Evolutionary conservation across 129 eudicot species (phyloP), one percentile per base, ranked within the genome.

Genomic region (Arctium minus): DNA sequence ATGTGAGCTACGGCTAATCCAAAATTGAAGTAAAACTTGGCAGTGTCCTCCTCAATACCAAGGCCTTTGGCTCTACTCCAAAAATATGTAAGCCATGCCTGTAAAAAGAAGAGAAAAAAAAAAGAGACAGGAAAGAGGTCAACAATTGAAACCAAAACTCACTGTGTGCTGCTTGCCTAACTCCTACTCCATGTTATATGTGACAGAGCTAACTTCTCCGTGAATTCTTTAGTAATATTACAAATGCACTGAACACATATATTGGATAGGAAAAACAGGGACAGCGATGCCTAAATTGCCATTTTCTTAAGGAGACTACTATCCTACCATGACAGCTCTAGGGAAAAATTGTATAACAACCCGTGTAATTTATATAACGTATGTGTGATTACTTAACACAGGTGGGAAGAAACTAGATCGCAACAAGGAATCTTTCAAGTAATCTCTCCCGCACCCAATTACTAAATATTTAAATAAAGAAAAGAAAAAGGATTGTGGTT

Each of bases 11-110:
- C 97, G 99, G 79, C 91, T 84, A 75, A 88, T 91, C 99, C 99
- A 95, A 78, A 92, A 95, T 35, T 91, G 84, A 53, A 95, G 93
- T 95, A 85, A 77, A 87, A 67, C 48, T 90, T 88, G n/a, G 97
- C 99, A 17, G 87, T 86, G 69, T 92, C 93, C 82, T 88, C 92
- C 87, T 95, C 97, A 74, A 91, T 89, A 76, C 92, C 97, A 83
- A 86, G 88, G 50, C 82, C 88, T 82, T 90, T 89, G 42, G 99
- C 97, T 88, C 97, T 91, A 85, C 97, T 87, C 99, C 99, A 95
- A 50, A 87, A 95, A 75, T 92, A 95, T 3, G 97, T 88, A 72
- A 95, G 93, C 99, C 99, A 95, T 86, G 99, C 99, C 99, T 95
- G 88, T 46, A 56, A 5, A 77, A 50, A 53, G 48, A 69, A 36